Percentiles rank a stretch among this genome's conserved stretches.
Conservation (phyloP, 352 stramenopile genomes). For the Phytopythium vexans region DNA sequence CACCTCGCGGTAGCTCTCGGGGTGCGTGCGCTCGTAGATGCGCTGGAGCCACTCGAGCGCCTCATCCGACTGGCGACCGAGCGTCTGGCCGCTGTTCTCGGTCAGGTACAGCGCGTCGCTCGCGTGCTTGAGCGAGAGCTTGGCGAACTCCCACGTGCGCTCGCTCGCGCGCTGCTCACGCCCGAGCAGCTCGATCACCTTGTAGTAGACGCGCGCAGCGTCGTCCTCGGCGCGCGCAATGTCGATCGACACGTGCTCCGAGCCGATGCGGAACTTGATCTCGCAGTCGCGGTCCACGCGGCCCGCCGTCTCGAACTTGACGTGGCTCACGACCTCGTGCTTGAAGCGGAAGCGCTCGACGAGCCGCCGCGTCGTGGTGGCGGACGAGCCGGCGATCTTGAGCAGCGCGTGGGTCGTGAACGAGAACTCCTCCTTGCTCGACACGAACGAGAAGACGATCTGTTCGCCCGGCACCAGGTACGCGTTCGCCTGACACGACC, state of each 20-base stretch:
- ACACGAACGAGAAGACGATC: slow-evolving; percentile 29
- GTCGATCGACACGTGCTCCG: slow-evolving; percentile 41
- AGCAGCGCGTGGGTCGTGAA: slow-evolving; percentile 42
- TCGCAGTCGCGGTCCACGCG: slow-evolving; percentile 51
- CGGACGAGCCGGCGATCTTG: not conserved
- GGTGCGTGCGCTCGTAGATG: slow-evolving; percentile 43
- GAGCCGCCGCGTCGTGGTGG: slow-evolving; percentile 42
- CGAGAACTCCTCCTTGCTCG: slow-evolving; percentile 31
- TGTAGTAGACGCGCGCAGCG: slow-evolving; percentile 37
- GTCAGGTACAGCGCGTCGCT: slow-evolving; percentile 37
- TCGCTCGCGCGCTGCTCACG: slow-evolving; percentile 39
- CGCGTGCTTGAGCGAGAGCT: slow-evolving; percentile 35
- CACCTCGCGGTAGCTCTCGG: slow-evolving; percentile 52
- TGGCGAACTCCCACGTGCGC: slow-evolving; percentile 44
- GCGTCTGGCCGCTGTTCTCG: slow-evolving; percentile 34
- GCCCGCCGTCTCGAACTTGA: slow-evolving; percentile 48
- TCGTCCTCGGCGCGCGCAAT: slow-evolving; percentile 36
- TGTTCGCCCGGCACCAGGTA: slow-evolving; percentile 39
- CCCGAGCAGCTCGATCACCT: slow-evolving; percentile 46
- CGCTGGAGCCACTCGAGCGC: slow-evolving; percentile 40
- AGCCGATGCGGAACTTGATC: slow-evolving; percentile 54
- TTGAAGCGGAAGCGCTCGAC: slow-evolving; percentile 45
- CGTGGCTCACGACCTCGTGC: slow-evolving; percentile 16
- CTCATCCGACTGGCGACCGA: slow-evolving; percentile 41
- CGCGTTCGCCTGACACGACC: slow-evolving; percentile 29